phyloP scores from a whole-genome alignment of 345 rosid species.

The Kernera saxatilis region DNA sequence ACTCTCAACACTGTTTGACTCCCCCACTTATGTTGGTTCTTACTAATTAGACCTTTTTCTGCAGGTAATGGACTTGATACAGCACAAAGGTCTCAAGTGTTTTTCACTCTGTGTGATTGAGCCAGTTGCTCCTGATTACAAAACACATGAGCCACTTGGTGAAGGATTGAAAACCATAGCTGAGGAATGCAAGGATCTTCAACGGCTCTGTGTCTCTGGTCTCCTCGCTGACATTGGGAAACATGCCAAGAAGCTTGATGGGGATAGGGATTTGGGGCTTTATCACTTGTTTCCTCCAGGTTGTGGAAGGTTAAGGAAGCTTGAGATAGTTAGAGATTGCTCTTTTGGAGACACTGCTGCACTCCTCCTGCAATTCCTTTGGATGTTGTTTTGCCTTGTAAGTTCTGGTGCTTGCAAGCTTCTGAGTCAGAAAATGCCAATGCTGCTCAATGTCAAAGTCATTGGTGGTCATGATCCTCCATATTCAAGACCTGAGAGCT shows the following conservation, averaged over 20 bases:
- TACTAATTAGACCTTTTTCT: too few species aligned
- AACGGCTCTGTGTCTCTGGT: too few species aligned
- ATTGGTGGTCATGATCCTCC: slow-evolving; percentile 64
- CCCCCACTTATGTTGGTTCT: too few species aligned
- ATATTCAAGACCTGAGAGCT: slow-evolving; percentile 54
- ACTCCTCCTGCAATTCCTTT: too few species aligned
- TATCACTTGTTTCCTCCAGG: too few species aligned
- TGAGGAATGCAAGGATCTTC: slow-evolving; percentile 69
- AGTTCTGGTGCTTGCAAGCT: slow-evolving; percentile 77
- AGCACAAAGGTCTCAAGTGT: too few species aligned
- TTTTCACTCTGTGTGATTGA: slow-evolving; percentile 58
- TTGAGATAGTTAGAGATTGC: slow-evolving; percentile 73
- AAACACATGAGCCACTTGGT: slow-evolving; percentile 71
- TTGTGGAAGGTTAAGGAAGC: slow-evolving; percentile 39
- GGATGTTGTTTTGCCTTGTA: too few species aligned
- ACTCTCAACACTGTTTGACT: too few species aligned
- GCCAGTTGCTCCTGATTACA: slow-evolving; percentile 60
- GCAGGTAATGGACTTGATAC: too few species aligned
- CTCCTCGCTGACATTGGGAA: too few species aligned
- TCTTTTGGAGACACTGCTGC: slow-evolving; percentile 83
- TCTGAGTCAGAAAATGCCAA: slow-evolving; percentile 73
- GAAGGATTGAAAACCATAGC: slow-evolving; percentile 86
- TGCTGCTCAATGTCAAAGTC: slow-evolving; percentile 75
- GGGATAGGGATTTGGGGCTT: too few species aligned
- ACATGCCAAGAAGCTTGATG: too few species aligned